phyloP scores from a whole-genome alignment of 179 eudicot species.

The Beta corolliflora region DNA sequence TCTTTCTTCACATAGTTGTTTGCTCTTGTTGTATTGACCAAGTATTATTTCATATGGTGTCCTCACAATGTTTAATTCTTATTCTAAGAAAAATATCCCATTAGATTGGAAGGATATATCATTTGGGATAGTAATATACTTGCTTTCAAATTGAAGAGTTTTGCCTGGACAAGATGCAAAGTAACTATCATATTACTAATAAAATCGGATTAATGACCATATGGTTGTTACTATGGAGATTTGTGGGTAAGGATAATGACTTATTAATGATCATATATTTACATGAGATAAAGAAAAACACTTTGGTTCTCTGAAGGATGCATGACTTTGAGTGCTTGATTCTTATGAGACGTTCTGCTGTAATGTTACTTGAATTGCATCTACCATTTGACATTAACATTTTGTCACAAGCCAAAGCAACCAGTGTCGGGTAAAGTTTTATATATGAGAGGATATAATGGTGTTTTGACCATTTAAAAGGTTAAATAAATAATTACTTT shows the following conservation, averaged over 20 bases:
- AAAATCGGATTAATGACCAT: neutral
- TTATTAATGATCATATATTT: neutral
- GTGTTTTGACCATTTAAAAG: neutral
- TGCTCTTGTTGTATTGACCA: neutral
- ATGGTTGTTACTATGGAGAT: too few species aligned
- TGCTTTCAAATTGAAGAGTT: neutral
- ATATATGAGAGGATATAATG: neutral
- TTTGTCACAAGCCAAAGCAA: neutral
- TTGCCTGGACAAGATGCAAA: neutral
- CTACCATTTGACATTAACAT: neutral
- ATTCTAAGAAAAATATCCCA: too few species aligned
- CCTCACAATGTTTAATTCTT: neutral
- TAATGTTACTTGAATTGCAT: neutral
- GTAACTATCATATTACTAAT: neutral
- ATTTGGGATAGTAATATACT: neutral
- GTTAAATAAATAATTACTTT: neutral
- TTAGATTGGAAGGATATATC: neutral
- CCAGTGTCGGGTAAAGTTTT: neutral
- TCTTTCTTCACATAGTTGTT: neutral
- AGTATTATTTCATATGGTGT: neutral
- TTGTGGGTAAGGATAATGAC: neutral
- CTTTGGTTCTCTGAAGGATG: neutral
- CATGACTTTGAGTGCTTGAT: neutral
- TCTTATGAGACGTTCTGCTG: neutral
- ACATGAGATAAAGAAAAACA: neutral